Base-by-base conservation (phyloP, 345 rosid species). In the Brassica incana region DNA sequence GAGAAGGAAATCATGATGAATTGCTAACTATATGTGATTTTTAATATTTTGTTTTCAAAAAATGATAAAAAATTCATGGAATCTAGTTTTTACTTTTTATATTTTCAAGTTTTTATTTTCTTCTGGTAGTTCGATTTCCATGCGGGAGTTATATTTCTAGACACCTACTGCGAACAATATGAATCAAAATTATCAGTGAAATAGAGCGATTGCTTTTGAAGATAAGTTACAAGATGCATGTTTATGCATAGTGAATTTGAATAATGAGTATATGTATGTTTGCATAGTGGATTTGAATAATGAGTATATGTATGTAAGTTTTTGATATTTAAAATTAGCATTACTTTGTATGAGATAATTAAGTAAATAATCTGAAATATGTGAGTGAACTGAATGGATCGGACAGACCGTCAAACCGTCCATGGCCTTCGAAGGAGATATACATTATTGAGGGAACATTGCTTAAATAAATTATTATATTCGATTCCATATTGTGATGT, bases 401-500 rank as follows among this genome's bases (percentile, higher is more conserved):
- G 14, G 8, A 50, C 1, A 68, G 54, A 69, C 70, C 52, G 62
- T 61, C 80, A 61, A 32, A 32, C 69, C 69, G 80, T 14, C 79
- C 73, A 76, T 27, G 36, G 36, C 35, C 50, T 43, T 58, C 23
- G 38, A 45, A 16, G 16, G 12, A 52, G 72, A 66, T 54, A 27
- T 29, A 59, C 35, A 56, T 72, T 27, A 54, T 71, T 72, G 67
- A 71, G 50, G 25, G 72, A 78, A 16, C 25, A 38, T 15, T 72
- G 8, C 38, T 29, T 56, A 56, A 3, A n/a, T 23, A 35, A 23
- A 6, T 50, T 20, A 64, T 20, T 11, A 35, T 59, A 72, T 72
- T 25, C 67, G 59, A 61, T 72, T 72, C 40, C 43, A 7, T 72
- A 35, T 10, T 72, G 6, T 16, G 8, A 65, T 65, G 67, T 5